phyloP scores from a whole-genome alignment of 2,329 filamentous ascomycete genomes.

The Colletotrichum limetticola region DNA sequence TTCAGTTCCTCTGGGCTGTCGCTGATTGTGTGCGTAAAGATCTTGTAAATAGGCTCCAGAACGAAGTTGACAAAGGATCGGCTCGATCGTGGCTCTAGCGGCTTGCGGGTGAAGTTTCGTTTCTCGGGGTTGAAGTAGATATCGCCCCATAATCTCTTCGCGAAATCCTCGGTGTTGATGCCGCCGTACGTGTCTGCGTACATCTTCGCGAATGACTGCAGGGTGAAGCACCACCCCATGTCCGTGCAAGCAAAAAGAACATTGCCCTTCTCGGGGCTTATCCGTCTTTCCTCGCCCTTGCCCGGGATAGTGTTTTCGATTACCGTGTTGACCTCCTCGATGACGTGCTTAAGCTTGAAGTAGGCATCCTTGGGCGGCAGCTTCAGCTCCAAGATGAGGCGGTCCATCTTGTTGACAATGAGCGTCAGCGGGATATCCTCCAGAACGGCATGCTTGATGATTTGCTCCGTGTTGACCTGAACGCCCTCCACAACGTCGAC shows the following conservation, averaged over 20 bases:
- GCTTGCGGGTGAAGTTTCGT: conserved; percentile 91
- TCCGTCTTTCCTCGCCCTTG: conserved; percentile 78
- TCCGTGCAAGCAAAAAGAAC: conserved; percentile 95
- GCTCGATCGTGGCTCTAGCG: conserved; percentile 81
- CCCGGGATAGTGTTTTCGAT: conserved; percentile 90
- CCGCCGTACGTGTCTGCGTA: conserved; percentile 89
- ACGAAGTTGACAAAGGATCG: conserved; percentile 95
- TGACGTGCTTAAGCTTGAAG: conserved; percentile 98
- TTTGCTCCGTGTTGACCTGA: conserved; percentile 96
- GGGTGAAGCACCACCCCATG: conserved; percentile 97
- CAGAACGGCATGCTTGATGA: conserved; percentile 94
- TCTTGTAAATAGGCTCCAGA: conserved; percentile 96
- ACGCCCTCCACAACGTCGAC: conserved; percentile 99
- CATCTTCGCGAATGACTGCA: conserved; percentile 95
- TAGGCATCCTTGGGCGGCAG: conserved; percentile 95
- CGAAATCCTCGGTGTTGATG: conserved; percentile 85
- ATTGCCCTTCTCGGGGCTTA: conserved; percentile 97
- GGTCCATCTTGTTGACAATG: conserved; percentile 97
- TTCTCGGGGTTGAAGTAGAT: conserved; percentile 94
- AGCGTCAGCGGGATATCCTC: conserved; percentile 90
- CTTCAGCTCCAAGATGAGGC: conserved; percentile 92
- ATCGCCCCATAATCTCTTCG: conserved; percentile 90
- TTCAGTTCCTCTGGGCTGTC: conserved; percentile 88
- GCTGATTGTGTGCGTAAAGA: conserved; percentile 94
- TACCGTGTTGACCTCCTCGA: conserved; percentile 96